These are phyloP conservation scores for Candida neerlandica DNA, from an alignment of 1,139 yeast species.

Conservation along the genomic window DNA sequence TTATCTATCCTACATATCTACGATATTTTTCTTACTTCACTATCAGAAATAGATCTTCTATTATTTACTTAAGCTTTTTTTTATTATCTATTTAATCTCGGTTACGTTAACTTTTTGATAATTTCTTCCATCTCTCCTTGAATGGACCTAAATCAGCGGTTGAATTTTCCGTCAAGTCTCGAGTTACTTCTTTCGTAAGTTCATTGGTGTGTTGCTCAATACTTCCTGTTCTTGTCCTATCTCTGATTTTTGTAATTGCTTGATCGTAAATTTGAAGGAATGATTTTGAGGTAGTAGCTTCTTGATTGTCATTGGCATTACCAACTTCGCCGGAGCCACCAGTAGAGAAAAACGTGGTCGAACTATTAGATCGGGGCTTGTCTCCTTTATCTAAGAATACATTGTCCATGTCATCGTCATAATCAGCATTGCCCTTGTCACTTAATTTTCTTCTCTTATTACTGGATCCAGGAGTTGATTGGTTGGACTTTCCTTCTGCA, in stretches of 20 bases:
- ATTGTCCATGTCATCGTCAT: conserved; percentile 25
- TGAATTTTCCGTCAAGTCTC: conserved; percentile 12
- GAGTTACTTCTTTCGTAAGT: conserved; percentile 5
- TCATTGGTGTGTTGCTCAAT: conserved; percentile 1
- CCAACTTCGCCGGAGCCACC: conserved; percentile 8
- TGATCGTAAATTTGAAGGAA: conserved; percentile 38
- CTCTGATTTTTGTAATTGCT: conserved; percentile 14
- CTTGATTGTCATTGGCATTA: conserved; percentile 13
- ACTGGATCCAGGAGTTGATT: conserved; percentile 6
- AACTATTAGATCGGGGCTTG: conserved; percentile 10
- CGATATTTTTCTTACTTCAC: not conserved
- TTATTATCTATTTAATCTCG: not conserved
- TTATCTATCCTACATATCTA: not conserved
- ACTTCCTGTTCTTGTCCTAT: conserved; percentile 1
- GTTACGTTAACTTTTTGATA: conserved; percentile 5
- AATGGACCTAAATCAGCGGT: conserved; percentile 18
- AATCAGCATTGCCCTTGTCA: conserved; percentile 2
- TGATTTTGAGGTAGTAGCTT: conserved; percentile 22
- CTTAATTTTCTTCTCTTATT: conserved; percentile 14
- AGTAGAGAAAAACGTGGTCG: conserved; percentile 6
- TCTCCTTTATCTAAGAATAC: conserved; percentile 32
- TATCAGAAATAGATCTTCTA: not conserved
- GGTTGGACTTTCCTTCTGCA: conserved; percentile 9
- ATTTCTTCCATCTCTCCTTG: conserved; percentile 14
- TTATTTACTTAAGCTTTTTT: not conserved